These are phyloP conservation scores for Pichia kudriavzevii DNA, from an alignment of 1,139 yeast genomes.

Conservation along the genomic window DNA sequence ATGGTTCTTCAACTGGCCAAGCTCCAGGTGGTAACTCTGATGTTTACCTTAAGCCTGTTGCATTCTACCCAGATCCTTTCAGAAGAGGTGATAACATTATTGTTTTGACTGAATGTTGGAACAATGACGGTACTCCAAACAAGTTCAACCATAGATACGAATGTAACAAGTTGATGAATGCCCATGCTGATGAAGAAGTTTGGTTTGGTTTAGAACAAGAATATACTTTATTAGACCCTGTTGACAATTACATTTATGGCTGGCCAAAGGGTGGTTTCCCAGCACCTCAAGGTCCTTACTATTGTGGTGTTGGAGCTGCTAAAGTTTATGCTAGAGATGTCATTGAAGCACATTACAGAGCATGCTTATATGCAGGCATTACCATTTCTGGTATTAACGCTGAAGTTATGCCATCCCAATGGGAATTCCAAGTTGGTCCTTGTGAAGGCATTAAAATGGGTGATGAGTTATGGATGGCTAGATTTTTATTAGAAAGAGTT, in stretches of 20 bases:
- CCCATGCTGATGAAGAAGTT: conserved; percentile 75
- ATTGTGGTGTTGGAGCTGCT: conserved; percentile 99
- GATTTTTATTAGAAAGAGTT: conserved; percentile 86
- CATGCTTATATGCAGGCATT: conserved; percentile 89
- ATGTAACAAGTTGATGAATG: conserved; percentile 91
- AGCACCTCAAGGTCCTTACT: conserved; percentile 99
- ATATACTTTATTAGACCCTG: conserved; percentile 88
- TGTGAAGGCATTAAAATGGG: conserved; percentile 95
- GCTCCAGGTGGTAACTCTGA: conserved; percentile 99
- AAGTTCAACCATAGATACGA: conserved; percentile 97
- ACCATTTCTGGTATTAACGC: conserved; percentile 95
- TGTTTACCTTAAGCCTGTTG: conserved; percentile 86
- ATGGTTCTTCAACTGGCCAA: conserved; percentile 97
- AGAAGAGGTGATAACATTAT: conserved; percentile 96
- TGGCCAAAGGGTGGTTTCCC: conserved; percentile 99
- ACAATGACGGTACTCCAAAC: conserved; percentile 98
- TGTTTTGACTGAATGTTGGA: conserved; percentile 95
- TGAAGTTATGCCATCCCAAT: conserved; percentile 99
- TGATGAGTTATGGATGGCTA: conserved; percentile 93
- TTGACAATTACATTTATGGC: conserved; percentile 79
- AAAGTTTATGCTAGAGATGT: conserved; percentile 97
- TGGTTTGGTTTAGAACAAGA: conserved; percentile 99
- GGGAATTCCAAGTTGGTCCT: conserved; percentile 99
- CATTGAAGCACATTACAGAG: conserved; percentile 98
- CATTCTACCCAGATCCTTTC: conserved; percentile 93